Conservation (phyloP, 208 protist genomes). For the Leishmania mexicana region DNA sequence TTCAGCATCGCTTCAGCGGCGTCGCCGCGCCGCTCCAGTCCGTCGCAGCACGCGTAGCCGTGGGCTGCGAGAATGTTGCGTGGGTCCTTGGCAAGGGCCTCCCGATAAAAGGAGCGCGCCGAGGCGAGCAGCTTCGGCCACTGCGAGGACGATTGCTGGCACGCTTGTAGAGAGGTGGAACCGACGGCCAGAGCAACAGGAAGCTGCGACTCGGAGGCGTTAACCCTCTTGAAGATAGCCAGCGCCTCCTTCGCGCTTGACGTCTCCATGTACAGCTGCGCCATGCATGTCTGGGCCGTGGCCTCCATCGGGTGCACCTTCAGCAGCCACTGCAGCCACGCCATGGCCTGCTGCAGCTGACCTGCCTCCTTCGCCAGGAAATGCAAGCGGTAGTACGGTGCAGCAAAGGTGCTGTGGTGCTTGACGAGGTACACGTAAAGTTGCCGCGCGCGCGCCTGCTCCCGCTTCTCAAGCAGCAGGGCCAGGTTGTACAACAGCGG, state of each 20-base stretch:
- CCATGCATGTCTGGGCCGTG: constrained; percentile 53
- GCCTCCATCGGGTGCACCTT: constrained; percentile 66
- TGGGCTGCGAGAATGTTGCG: constrained; percentile 83
- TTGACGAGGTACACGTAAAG: constrained; percentile 88
- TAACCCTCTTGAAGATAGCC: constrained; percentile 40
- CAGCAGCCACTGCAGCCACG: constrained; percentile 79
- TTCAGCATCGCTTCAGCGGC: constrained; percentile 72
- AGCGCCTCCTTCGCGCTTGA: constrained; percentile 47
- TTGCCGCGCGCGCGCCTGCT: constrained; percentile 46
- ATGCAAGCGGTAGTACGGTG: constrained; percentile 80
- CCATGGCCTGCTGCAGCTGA: constrained; percentile 62
- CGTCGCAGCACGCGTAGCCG: constrained; percentile 84
- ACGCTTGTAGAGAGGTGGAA: constrained; percentile 63
- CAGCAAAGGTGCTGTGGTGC: constrained; percentile 61
- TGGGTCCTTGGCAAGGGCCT: constrained; percentile 60
- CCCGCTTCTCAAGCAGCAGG: constrained; percentile 58
- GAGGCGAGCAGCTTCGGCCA: constrained; percentile 45
- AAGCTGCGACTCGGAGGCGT: constrained; percentile 37
- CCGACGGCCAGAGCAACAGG: constrained; percentile 64
- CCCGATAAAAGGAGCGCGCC: constrained; percentile 53
- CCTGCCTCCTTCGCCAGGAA: constrained; percentile 59
- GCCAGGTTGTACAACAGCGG: constrained; percentile 86
- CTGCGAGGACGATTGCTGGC: constrained; percentile 57
- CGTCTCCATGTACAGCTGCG: constrained; percentile 62
- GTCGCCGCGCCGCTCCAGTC: constrained; percentile 60